Evolutionary conservation across 202 grass and related monocot genomes (phyloP).

Genomic region (Setaria viridis): DNA sequence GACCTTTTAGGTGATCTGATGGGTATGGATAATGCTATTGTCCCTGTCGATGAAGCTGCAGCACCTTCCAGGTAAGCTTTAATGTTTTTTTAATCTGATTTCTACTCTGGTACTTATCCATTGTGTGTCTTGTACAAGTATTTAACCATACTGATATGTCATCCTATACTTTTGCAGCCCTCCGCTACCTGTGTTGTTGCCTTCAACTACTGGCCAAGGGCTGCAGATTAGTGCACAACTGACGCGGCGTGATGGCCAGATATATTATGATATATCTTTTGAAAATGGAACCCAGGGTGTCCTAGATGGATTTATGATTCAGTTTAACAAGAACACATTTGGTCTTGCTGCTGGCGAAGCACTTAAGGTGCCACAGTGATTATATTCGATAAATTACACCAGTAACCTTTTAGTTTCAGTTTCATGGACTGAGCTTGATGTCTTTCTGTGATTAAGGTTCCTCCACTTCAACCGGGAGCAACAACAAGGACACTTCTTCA

Average conservation of each 20-base stretch:
- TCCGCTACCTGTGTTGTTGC: constrained; percentile 82
- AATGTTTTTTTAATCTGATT: constrained; percentile 21
- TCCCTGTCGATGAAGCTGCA: constrained; percentile 70
- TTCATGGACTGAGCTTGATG: constrained; percentile 41
- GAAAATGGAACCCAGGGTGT: constrained; percentile 76
- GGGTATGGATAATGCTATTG: constrained; percentile 80
- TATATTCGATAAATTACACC: constrained; percentile 19
- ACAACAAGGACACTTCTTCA: constrained; percentile 82
- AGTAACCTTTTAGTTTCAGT: background rate
- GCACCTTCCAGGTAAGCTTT: constrained; percentile 59
- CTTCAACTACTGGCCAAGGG: constrained; percentile 86
- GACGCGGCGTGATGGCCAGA: constrained; percentile 75
- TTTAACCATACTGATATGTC: constrained; percentile 35
- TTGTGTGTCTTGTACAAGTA: constrained; percentile 23
- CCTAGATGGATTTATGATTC: constrained; percentile 99
- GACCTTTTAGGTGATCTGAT: constrained; percentile 97
- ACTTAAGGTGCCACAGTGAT: constrained; percentile 70
- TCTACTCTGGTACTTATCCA: constrained; percentile 11
- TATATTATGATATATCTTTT: constrained; percentile 89
- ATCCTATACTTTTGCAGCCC: constrained; percentile 53
- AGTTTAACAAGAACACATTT: constrained; percentile 99
- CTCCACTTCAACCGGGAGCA: constrained; percentile 81
- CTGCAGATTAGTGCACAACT: constrained; percentile 96
- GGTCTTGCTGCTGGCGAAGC: constrained; percentile 86
- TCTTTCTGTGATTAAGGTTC: constrained; percentile 60